Evolutionary conservation across 495 filamentous ascomycete species (phyloP).

Genomic region (Penicillium ucsense): DNA sequence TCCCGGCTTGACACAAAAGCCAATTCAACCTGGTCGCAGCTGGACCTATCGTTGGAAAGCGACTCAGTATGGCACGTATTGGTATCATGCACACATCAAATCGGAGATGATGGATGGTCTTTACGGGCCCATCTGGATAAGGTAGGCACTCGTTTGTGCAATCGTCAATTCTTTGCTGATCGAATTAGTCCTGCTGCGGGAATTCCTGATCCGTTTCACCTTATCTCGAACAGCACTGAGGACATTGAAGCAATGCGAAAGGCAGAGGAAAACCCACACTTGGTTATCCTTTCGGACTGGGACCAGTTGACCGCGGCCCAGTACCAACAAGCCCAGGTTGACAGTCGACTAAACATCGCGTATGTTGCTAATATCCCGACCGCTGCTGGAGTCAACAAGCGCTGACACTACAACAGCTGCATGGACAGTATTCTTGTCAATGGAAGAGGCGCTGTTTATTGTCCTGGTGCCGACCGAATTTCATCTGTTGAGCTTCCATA

Average conservation of each 20-base stretch:
- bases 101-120: constrained; percentile 43
- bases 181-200: constrained; percentile 22
- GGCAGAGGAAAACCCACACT: constrained; percentile 36
- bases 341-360: constrained; percentile 28
- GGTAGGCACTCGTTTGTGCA: neutral
- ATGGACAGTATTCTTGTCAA: constrained; percentile 44
- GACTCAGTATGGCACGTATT: constrained; percentile 18
- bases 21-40: constrained; percentile 35
- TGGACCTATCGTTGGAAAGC: constrained; percentile 38
- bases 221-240: constrained; percentile 32
- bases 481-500: constrained; percentile 22
- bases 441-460: constrained; percentile 42
- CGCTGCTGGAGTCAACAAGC: neutral
- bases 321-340: constrained; percentile 25
- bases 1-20: constrained; percentile 34
- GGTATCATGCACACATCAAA: constrained; percentile 40
- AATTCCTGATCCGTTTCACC: constrained; percentile 28
- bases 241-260: constrained; percentile 35
- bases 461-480: constrained; percentile 26
- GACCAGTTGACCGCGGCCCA: constrained; percentile 38
- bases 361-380: constrained; percentile 8
- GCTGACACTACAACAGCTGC: constrained; percentile 17
- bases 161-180: neutral
- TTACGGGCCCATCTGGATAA: constrained; percentile 41
- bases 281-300: constrained; percentile 45